Percentiles rank a stretch among this genome's conserved stretches.
phyloP scores from a whole-genome alignment of 108 stramenopile genomes.

The Chaetoceros tenuissimus region DNA sequence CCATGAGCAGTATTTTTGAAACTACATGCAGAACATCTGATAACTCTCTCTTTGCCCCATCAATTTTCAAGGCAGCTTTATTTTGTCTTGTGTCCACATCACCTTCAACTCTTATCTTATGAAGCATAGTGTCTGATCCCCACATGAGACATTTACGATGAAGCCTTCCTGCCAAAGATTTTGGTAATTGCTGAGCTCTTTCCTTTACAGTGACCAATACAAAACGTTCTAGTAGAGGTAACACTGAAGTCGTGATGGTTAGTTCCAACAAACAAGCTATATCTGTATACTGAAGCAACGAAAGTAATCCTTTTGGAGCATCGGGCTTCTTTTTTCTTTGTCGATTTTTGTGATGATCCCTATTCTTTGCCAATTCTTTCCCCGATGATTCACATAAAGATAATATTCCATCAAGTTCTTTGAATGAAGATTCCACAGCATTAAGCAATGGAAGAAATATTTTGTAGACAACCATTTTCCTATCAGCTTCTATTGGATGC shows the following conservation, averaged over 20 bases:
- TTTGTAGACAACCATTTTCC: constrained; percentile 19
- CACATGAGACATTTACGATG: constrained; percentile 32
- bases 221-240: constrained; percentile 42
- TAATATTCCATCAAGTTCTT: constrained; percentile 18
- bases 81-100: not conserved
- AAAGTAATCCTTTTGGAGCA: constrained; percentile 67
- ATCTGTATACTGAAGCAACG: constrained; percentile 76
- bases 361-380: constrained; percentile 1
- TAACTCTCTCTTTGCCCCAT: constrained; percentile 17
- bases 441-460: constrained; percentile 22
- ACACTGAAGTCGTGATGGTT: constrained; percentile 38
- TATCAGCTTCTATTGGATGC: not conserved
- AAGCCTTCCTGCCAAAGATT: constrained; percentile 66
- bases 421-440: constrained; percentile 17
- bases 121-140: constrained; percentile 21
- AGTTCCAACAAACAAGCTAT: constrained; percentile 71
- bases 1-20: constrained; percentile 49
- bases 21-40: constrained; percentile 10
- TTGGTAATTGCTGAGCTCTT: constrained; percentile 39
- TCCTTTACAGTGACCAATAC: constrained; percentile 23
- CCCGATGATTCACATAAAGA: not conserved
- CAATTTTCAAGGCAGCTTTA: not conserved
- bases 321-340: constrained; percentile 29
- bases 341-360: not conserved
- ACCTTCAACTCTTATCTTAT: not conserved